phyloP scores from a whole-genome alignment of 805 yeast species.

The Candida vaughaniae region DNA sequence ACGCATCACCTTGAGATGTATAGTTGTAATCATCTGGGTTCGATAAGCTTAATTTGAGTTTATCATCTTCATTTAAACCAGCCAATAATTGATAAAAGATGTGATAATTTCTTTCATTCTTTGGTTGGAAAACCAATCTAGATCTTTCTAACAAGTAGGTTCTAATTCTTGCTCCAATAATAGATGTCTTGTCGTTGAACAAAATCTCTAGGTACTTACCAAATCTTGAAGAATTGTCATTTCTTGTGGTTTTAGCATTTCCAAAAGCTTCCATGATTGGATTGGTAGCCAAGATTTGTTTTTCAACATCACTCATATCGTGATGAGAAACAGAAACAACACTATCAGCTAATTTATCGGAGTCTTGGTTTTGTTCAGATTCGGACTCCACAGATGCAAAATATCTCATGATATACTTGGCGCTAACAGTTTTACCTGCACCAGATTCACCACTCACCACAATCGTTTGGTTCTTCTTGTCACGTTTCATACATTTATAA shows the following conservation, averaged over 20 bases:
- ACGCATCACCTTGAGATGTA: conserved; percentile 85
- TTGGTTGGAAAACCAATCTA: conserved; percentile 89
- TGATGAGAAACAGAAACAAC: conserved; percentile 36
- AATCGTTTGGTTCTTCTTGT: conserved; percentile 84
- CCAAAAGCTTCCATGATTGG: conserved; percentile 99
- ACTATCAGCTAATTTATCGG: conserved; percentile 15
- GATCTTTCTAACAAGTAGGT: conserved; percentile 92
- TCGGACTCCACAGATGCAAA: conserved; percentile 86
- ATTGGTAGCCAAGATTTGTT: conserved; percentile 92
- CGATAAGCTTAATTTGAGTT: conserved; percentile 57
- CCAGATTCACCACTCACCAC: conserved; percentile 98
- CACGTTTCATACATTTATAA: conserved; percentile 88
- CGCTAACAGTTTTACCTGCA: conserved; percentile 97
- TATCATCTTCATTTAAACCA: conserved; percentile 62
- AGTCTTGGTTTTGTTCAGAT: conserved; percentile 23
- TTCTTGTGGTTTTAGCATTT: conserved; percentile 95
- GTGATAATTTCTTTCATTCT: conserved; percentile 89
- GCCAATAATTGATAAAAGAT: conserved; percentile 86
- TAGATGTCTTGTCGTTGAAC: conserved; percentile 70
- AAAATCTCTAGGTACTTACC: conserved; percentile 94
- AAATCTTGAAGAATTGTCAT: conserved; percentile 95
- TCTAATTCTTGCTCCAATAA: conserved; percentile 92
- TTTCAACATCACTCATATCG: conserved; percentile 88
- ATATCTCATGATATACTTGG: conserved; percentile 95
- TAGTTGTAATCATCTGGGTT: conserved; percentile 71